Evolutionary conservation across 1,284 basidiomycete genomes (phyloP).

Genomic region (Sporisorium exsertum): DNA sequence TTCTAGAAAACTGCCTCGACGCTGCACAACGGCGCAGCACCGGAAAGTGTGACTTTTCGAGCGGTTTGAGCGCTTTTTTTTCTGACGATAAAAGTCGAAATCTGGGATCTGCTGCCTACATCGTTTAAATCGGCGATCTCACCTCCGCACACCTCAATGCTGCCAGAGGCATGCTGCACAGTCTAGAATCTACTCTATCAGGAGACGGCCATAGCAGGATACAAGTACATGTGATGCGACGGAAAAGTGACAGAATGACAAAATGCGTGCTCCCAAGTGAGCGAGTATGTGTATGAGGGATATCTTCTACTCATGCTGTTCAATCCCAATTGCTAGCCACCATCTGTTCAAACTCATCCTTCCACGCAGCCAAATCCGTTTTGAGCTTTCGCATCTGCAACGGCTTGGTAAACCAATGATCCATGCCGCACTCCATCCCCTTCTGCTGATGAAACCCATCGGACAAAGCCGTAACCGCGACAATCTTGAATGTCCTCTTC

Average conservation of each 20-base stretch:
- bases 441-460: conserved; percentile 33
- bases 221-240: neutral
- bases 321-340: neutral
- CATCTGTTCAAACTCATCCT: conserved; percentile 31
- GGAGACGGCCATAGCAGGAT: neutral
- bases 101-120: neutral
- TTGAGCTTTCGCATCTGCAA: conserved; percentile 41
- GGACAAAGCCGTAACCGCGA: conserved; percentile 53
- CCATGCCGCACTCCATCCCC: conserved; percentile 53
- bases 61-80: neutral
- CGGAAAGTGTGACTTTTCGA: neutral
- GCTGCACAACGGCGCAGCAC: neutral
- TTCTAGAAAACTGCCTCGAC: neutral
- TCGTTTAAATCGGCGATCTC: neutral
- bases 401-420: conserved; percentile 53
- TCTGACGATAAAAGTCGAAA: neutral
- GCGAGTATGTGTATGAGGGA: neutral
- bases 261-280: conserved; percentile 14
- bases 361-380: conserved; percentile 37
- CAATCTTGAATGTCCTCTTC: conserved; percentile 35
- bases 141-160: neutral
- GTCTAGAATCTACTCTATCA: neutral
- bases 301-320: neutral
- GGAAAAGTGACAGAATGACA: neutral
- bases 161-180: neutral